A percentile compares a stretch with the other conserved stretches of the same genome.
Conservation (phyloP, 2,329 filamentous ascomycete genomes). For the Rhytidhysteron rufulum region DNA sequence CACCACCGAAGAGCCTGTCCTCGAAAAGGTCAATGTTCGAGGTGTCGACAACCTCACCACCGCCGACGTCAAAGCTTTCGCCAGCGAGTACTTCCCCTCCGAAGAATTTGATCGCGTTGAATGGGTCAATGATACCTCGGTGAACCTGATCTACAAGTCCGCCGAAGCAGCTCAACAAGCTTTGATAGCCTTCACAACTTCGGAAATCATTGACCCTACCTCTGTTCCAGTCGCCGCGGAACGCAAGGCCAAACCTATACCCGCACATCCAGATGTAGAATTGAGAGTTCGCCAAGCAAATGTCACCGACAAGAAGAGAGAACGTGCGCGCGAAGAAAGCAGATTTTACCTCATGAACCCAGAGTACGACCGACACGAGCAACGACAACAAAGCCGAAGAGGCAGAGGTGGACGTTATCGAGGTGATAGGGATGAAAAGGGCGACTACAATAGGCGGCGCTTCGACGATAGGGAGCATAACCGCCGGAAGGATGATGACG, state of each 20-base stretch:
- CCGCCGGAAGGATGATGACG: conserved; percentile 45
- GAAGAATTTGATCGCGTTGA: conserved; percentile 64
- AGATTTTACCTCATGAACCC: conserved; percentile 91
- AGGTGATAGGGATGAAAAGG: conserved; percentile 24
- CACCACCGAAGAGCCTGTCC: conserved; percentile 21
- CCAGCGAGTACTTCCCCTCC: conserved; percentile 61
- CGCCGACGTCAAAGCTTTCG: conserved; percentile 72
- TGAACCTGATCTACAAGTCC: conserved; percentile 74
- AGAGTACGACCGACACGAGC: conserved; percentile 78
- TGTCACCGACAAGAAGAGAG: conserved; percentile 72
- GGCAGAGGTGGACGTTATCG: conserved; percentile 23
- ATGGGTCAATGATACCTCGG: conserved; percentile 92
- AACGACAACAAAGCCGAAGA: conserved; percentile 48
- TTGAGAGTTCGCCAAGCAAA: conserved; percentile 73
- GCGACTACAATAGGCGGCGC: conserved; percentile 41
- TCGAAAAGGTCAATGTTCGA: conserved; percentile 74
- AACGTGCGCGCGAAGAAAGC: conserved; percentile 74
- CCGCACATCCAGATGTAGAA: conserved; percentile 63
- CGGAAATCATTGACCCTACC: conserved; percentile 40
- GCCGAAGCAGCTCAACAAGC: conserved; percentile 52
- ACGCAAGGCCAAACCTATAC: conserved; percentile 65
- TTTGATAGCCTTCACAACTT: conserved; percentile 49
- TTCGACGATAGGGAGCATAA: conserved; percentile 43
- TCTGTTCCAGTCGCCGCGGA: conserved; percentile 56
- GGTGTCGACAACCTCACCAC: conserved; percentile 81